These are phyloP conservation scores for Acanthamoeba sp. DNA, from an alignment of 208 protist genomes.

Conservation along the genomic window DNA sequence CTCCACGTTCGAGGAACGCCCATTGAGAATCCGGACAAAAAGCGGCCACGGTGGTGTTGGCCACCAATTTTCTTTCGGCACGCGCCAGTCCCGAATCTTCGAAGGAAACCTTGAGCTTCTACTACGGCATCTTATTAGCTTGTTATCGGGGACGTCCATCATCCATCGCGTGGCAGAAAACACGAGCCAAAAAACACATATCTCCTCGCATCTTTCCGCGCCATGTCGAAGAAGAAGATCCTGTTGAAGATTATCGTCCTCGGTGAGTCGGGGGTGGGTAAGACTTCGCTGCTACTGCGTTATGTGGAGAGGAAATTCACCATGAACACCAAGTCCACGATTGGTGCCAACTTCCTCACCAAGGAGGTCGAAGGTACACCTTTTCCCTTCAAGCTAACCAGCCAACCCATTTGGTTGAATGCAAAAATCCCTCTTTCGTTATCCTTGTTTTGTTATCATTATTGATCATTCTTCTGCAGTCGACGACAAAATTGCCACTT, in stretches of 20 bases:
- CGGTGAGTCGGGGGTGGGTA: conserved; percentile 81
- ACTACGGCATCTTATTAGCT: not conserved
- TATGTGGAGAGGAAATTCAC: conserved; percentile 81
- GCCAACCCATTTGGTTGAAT: not conserved
- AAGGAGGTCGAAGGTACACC: conserved; percentile 80
- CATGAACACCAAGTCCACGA: conserved; percentile 83
- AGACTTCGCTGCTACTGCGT: conserved; percentile 77
- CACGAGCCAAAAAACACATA: not conserved
- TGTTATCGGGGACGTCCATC: no score
- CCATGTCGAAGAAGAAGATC: conserved; percentile 68
- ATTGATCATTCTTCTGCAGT: not conserved
- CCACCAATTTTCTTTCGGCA: not conserved
- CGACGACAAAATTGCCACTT: conserved; percentile 65
- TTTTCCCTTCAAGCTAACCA: conserved; percentile 74
- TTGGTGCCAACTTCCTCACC: conserved; percentile 89
- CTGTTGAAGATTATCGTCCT: conserved; percentile 79
- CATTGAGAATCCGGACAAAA: not conserved
- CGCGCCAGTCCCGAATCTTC: not conserved
- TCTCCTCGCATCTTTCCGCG: no score
- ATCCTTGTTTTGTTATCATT: not conserved
- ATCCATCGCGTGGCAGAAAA: not conserved
- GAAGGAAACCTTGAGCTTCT: not conserved
- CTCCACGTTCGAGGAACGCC: not conserved
- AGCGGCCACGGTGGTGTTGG: not conserved
- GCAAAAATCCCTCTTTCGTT: not conserved